Conservation (phyloP, 192 early-diverging fungal species). For the Podila epicladia region DNA sequence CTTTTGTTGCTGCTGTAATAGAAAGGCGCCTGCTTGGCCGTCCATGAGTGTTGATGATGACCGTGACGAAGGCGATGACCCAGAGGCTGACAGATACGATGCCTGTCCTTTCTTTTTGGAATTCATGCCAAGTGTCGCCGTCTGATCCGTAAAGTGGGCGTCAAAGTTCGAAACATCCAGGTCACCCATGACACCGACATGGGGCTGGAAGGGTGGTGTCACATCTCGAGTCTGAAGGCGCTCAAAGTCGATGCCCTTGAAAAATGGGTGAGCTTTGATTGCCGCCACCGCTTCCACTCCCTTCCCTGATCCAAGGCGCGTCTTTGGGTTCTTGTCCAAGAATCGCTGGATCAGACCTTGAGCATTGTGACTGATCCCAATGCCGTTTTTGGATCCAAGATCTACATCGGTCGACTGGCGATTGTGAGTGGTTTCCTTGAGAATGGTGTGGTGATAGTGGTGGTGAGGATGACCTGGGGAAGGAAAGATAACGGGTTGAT, state of each 20-base stretch:
- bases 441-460: conserved; percentile 32
- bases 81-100: not conserved
- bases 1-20: conserved; percentile 40
- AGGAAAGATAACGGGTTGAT: conserved; percentile 57
- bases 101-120: not conserved
- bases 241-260: conserved; percentile 73
- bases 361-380: conserved; percentile 66
- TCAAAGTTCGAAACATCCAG: conserved; percentile 81
- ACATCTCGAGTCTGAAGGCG: conserved; percentile 70
- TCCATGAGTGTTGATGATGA: conserved; percentile 13
- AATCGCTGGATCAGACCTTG: conserved; percentile 72
- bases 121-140: conserved; percentile 24
- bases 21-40: conserved; percentile 26
- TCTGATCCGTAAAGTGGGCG: conserved; percentile 72
- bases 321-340: conserved; percentile 68
- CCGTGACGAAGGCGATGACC: not conserved
- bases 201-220: conserved; percentile 63
- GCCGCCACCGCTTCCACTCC: conserved; percentile 62
- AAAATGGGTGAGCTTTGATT: conserved; percentile 79
- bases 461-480: conserved; percentile 34
- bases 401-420: too few species aligned
- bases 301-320: conserved; percentile 66
- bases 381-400: conserved; percentile 22
- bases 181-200: conserved; percentile 54
- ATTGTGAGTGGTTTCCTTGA: conserved; percentile 14